Base-by-base conservation (phyloP, 345 rosid species). In the Murraya paniculata region DNA sequence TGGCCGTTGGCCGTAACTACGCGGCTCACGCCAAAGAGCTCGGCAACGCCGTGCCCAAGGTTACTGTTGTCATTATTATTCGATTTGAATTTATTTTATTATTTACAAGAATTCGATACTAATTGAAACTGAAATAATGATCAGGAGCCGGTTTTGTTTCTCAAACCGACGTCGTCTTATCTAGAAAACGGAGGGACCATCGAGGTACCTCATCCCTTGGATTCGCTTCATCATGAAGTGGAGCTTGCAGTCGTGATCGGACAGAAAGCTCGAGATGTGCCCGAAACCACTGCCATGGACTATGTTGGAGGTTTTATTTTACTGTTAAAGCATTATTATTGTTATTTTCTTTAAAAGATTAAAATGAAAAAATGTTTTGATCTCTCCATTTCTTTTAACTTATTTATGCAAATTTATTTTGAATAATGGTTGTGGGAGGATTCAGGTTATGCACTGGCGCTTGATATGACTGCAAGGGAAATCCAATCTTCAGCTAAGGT, bases 381-480 rank as follows among this genome's bases (percentile, higher is more conserved):
- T 53, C 7, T 64, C 25, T 65, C 33, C 31, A 55, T 57, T 19
- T n/a, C 30, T 67, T 31, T 36, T 30, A 14, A 13, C 25, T 80
- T 19, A 21, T 13, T 38, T 81, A 6, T 10, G 0, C 62, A 2
- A 62, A 71, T 45, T 64, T 9, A 61, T 30, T 77, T 65, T 60
- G 28, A 64, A 70, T 78, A 5, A 58, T 61, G 39, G 21, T 76
- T 62, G 72, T 57, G 35, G 35, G 62, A 19, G 56, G 56, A 72
- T 84, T 73, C 80, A 92, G 98, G 98, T 18, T 94, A 94, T 86
- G 97, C 97, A 35, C 80, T 96, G 82, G 99, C 93, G 19, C 81
- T 96, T 86, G 98, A 94, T 83, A 94, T 94, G 98, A 92, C 97
- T 84, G 94, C 97, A 30, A 92, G 88, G 85, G 98, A 96, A 79